A percentile compares a stretch with the other conserved stretches of the same genome.
These are phyloP conservation scores for Coprinellus micaceus DNA, from an alignment of 768 basidiomycete species.

Conservation along the genomic window DNA sequence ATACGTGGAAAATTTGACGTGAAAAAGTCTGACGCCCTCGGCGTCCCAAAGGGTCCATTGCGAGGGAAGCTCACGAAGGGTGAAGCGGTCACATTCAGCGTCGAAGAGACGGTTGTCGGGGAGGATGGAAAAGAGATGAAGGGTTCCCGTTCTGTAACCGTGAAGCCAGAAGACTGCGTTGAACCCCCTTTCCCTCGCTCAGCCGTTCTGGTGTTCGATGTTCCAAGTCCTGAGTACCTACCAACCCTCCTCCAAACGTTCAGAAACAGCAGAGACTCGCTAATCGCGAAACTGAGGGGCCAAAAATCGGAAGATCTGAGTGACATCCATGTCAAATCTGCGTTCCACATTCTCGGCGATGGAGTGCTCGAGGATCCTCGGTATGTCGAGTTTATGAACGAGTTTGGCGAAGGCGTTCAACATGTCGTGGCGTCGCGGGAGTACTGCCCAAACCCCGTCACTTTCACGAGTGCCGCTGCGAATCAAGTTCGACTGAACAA, in stretches of 20 bases:
- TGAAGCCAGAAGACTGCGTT: slow-evolving; percentile 59
- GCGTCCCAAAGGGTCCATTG: slow-evolving; percentile 55
- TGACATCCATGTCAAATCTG: slow-evolving; percentile 38
- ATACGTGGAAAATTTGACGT: slow-evolving; percentile 71
- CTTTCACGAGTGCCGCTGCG: slow-evolving; percentile 70
- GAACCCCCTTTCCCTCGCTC: slow-evolving; percentile 49
- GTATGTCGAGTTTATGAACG: slow-evolving; percentile 71
- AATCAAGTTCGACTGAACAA: slow-evolving; percentile 69
- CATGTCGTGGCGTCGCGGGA: slow-evolving; percentile 72
- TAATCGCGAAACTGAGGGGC: slow-evolving; percentile 49
- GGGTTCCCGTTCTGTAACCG: slow-evolving; percentile 32
- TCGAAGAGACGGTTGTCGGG: slow-evolving; percentile 22
- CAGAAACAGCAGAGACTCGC: slow-evolving; percentile 30
- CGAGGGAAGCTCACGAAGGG: slow-evolving; percentile 65
- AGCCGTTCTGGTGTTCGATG: slow-evolving; percentile 65
- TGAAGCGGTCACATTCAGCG: slow-evolving; percentile 53
- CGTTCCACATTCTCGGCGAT: slow-evolving; percentile 72
- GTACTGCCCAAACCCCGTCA: slow-evolving; percentile 58
- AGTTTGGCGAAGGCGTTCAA: slow-evolving; percentile 60
- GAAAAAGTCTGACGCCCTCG: slow-evolving; percentile 56
- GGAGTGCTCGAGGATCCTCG: slow-evolving; percentile 65
- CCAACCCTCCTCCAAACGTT: slow-evolving; percentile 48
- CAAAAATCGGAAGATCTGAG: slow-evolving; percentile 34
- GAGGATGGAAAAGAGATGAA: slow-evolving; percentile 23
- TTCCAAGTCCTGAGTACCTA: slow-evolving; percentile 60